A percentile compares a stretch with the other conserved stretches of the same genome.
These are phyloP conservation scores for Aegilops longissima DNA, from an alignment of 176 grass and related monocot species.

Conservation along the genomic window DNA sequence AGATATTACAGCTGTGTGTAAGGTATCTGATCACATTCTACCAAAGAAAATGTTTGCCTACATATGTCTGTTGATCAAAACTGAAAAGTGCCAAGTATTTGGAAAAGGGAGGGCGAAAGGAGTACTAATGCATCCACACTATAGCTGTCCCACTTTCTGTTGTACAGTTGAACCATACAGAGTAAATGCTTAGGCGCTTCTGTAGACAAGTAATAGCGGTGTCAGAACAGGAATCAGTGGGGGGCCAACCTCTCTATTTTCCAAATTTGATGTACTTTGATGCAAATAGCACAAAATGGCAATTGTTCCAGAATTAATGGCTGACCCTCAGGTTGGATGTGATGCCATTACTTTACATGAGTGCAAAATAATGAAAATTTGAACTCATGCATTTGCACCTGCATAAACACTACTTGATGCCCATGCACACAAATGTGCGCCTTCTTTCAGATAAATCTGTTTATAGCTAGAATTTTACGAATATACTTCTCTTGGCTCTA, in stretches of 20 bases:
- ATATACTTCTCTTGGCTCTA: constrained; percentile 18
- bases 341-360: background rate
- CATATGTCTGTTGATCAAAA: background rate
- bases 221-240: background rate
- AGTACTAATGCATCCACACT: constrained; percentile 4
- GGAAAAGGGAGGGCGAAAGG: background rate
- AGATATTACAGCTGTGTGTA: background rate
- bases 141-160: background rate
- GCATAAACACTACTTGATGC: constrained; percentile 14
- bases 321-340: background rate
- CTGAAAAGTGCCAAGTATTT: background rate
- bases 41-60: constrained; percentile 9
- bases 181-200: background rate
- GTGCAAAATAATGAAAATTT: background rate
- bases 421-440: background rate
- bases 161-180: background rate
- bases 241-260: background rate
- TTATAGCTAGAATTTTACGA: background rate
- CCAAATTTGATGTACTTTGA: background rate
- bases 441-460: constrained; percentile 19
- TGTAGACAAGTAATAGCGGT: background rate
- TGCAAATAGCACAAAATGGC: background rate
- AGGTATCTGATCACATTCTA: constrained; percentile 5
- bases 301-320: background rate
- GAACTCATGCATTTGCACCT: constrained; percentile 14